Percentiles rank a stretch among this genome's conserved stretches.
Evolutionary conservation across 2,329 filamentous ascomycete genomes (phyloP).

Genomic region (Colletotrichum euphorbiae): DNA sequence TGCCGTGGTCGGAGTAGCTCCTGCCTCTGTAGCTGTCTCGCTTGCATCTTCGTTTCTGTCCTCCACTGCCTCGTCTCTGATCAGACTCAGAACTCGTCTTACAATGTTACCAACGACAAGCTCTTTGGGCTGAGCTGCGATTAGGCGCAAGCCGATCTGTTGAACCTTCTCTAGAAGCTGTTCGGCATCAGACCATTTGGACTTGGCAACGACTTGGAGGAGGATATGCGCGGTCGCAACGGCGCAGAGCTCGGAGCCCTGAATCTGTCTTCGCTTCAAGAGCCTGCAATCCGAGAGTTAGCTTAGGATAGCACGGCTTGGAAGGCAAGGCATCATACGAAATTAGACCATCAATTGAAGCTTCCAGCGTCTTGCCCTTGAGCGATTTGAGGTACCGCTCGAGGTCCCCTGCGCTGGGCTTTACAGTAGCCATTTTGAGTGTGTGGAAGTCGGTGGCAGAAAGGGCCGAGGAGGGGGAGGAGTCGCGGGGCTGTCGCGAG

Average conservation of each 20-base stretch:
- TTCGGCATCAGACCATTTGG: slow-evolving; percentile 80
- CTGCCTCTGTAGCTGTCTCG: slow-evolving; percentile 67
- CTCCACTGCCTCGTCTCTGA: slow-evolving; percentile 90
- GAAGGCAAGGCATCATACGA: slow-evolving; percentile 67
- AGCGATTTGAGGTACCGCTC: slow-evolving; percentile 83
- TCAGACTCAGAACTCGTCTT: slow-evolving; percentile 86
- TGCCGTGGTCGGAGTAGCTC: slow-evolving; percentile 55
- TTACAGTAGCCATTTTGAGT: slow-evolving; percentile 66
- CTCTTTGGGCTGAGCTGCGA: slow-evolving; percentile 87
- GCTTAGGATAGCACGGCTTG: not conserved
- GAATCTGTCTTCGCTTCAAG: slow-evolving; percentile 90
- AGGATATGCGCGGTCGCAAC: slow-evolving; percentile 92
- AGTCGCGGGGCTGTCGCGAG: slow-evolving; percentile 22
- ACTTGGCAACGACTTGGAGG: slow-evolving; percentile 84
- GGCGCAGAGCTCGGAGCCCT: slow-evolving; percentile 87
- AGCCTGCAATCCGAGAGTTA: slow-evolving; percentile 64
- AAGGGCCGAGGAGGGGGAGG: slow-evolving; percentile 11
- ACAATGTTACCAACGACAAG: slow-evolving; percentile 96
- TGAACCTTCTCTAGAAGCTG: slow-evolving; percentile 85
- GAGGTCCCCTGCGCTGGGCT: slow-evolving; percentile 75
- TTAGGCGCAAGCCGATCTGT: slow-evolving; percentile 80
- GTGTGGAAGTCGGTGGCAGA: slow-evolving; percentile 15
- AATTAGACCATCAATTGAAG: slow-evolving; percentile 84
- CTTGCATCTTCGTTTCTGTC: slow-evolving; percentile 72
- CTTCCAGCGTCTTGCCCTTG: slow-evolving; percentile 80